Conservation (phyloP, 2,329 filamentous ascomycete species). For the Penicillium sp. region DNA sequence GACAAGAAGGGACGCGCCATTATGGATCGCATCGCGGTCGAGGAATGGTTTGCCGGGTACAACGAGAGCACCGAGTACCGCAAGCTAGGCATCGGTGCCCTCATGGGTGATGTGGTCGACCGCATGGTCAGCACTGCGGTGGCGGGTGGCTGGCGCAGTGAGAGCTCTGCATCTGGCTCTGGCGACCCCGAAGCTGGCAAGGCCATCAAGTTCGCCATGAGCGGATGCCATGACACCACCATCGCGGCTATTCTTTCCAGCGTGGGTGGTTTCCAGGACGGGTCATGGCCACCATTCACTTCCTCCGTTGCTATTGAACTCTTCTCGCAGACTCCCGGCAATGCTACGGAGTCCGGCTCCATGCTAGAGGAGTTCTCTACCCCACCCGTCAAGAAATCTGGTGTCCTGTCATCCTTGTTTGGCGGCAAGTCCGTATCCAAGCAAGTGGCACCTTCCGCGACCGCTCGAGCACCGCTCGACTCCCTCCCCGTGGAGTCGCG, state of each 20-base stretch:
- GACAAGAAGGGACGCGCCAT: constrained; percentile 65
- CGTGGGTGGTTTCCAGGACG: constrained; percentile 68
- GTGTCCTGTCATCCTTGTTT: constrained; percentile 32
- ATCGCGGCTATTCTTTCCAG: constrained; percentile 72
- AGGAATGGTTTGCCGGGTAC: constrained; percentile 93
- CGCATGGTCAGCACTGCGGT: constrained; percentile 63
- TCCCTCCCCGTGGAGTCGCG: constrained; percentile 27
- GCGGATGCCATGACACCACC: constrained; percentile 90
- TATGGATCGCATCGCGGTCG: constrained; percentile 67
- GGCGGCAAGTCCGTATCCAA: constrained; percentile 14
- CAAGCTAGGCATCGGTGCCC: constrained; percentile 75
- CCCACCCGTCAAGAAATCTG: constrained; percentile 23
- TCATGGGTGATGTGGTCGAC: constrained; percentile 76
- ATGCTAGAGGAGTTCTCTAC: constrained; percentile 25
- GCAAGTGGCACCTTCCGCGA: constrained; percentile 23
- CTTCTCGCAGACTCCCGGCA: constrained; percentile 56
- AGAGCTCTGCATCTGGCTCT: constrained; percentile 50
- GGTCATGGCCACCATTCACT: constrained; percentile 86
- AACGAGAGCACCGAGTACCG: constrained; percentile 80
- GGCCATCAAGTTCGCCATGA: constrained; percentile 66
- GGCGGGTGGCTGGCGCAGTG: constrained; percentile 51
- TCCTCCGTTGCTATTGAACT: constrained; percentile 88
- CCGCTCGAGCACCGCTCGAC: constrained; percentile 32
- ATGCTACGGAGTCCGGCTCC: constrained; percentile 12
- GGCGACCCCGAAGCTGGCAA: constrained; percentile 37